Evolutionary conservation across 2,329 filamentous ascomycete genomes (phyloP), one percentile per base, ranked within the genome.

Genomic region (Apiospora saccharicola): DNA sequence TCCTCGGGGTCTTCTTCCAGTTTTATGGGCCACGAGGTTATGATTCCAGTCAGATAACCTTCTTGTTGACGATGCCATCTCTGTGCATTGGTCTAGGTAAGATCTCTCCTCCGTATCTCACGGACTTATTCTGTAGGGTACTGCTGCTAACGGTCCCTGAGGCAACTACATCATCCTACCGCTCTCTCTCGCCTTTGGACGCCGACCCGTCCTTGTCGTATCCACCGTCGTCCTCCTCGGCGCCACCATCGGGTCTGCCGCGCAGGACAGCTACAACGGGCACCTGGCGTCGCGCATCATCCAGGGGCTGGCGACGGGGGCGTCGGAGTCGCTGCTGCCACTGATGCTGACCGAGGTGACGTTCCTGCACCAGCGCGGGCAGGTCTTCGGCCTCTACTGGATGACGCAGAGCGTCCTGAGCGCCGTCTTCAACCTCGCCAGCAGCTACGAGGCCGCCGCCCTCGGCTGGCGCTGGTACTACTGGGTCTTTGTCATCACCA

Each of bases 401-500:
- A 81, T 79, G 43, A 77, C 79, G 0, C 82, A 84, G 67, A 84
- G 81, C 61, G 76, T 79, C 26, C 76, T 84, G 70, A 78, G 77
- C 47, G 75, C 77, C 8, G 74, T 72, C 1, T 77, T 84, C 41
- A 81, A 80, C 30, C 76, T 84, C 6, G 80, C 79, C 1, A 76
- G 76, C 2, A 82, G 80, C 6, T 84, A 84, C 64, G 75, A 82
- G 41, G 80, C 79, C 2, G 80, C 79, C 1, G 79, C 79, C 5
- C 73, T 81, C 0, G 79, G 79, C 1, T 84, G 83, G 83, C 76
- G 82, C 49, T 85, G 82, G 81, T 84, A 82, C 74, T 85, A 84
- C 68, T 83, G 81, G 80, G 77, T 84, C 1, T 82, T 82, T 26
- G 79, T 78, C 13, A 81, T 82, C 53, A 78, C 82, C 5, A 75